These are phyloP conservation scores for Kitagawia praeruptora DNA, from an alignment of 129 eudicot genomes.

Conservation along the genomic window DNA sequence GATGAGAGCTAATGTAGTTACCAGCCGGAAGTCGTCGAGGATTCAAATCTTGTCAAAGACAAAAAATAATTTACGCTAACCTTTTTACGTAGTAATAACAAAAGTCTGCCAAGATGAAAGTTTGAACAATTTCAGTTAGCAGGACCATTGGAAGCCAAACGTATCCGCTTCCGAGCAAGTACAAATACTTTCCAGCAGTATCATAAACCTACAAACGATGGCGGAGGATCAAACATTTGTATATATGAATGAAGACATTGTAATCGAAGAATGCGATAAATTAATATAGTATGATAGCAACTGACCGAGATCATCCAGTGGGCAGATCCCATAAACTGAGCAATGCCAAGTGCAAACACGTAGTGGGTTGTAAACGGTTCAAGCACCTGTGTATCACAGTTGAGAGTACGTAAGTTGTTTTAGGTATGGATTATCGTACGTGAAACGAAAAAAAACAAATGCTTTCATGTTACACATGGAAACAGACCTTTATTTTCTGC, in stretches of 20 bases:
- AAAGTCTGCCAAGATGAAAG: constrained; percentile 88
- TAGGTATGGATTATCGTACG: background rate
- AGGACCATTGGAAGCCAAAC: constrained; percentile 60
- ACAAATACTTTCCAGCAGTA: constrained; percentile 50
- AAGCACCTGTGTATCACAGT: constrained; percentile 49
- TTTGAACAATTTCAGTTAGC: constrained; percentile 65
- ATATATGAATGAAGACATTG: background rate
- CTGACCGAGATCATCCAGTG: constrained; percentile 89
- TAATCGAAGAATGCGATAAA: background rate
- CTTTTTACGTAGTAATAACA: constrained; percentile 83
- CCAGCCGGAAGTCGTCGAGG: background rate
- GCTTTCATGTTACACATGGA: background rate
- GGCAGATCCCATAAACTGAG: constrained; percentile 82
- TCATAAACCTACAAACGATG: constrained; percentile 51
- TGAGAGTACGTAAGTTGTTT: background rate
- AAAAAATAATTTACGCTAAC: background rate
- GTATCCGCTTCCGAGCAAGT: constrained; percentile 55
- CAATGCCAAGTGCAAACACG: constrained; percentile 89
- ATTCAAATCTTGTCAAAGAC: too few relatives aligned
- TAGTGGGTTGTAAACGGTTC: constrained; percentile 90
- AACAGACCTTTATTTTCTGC: constrained; percentile 75
- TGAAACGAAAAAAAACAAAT: too few relatives aligned
- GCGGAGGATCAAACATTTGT: background rate
- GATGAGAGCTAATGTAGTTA: background rate
- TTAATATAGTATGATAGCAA: background rate